Evolutionary conservation across 805 yeast genomes (phyloP), one percentile per base, ranked within the genome.

Genomic region (Komagataella kurtzmanii): DNA sequence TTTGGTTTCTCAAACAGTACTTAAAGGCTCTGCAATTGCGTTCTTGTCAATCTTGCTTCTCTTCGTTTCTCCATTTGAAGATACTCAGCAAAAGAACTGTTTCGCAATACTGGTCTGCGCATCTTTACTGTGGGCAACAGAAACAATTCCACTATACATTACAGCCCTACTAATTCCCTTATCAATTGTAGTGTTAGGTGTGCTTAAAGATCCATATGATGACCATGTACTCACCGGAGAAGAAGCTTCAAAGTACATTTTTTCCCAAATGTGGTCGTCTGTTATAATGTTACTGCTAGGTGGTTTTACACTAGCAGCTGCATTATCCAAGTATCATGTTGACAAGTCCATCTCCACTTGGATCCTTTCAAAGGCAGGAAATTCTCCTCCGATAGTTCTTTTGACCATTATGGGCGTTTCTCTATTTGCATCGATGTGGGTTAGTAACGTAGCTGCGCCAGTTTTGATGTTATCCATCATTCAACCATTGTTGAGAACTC

Each of bases 361-460:
- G 66, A 82, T 91, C 54, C 71, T 93, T 52, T 79, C 89, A 2
- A 75, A 78, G 49, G 95, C 96, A 2, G 97, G 97, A 8, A 85
- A 91, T 3, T 80, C 83, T 56, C 98, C 98, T 8, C 75, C 83
- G 40, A 74, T 78, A 45, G 83, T 91, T 19, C 69, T 90, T 43
- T 67, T 90, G 46, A 79, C 91, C 3, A 82, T 88, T 54, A 88
- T 93, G 97, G 69, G 76, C 48, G 91, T 91, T 36, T 87, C 97
- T 0, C 71, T 90, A 45, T 80, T 91, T 60, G 81, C 87, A 45
- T 81, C 96, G 4, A 89, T 91, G 88, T 90, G 96, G 95, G 93
- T 91, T 45, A 85, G 95, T 23, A 91, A 91, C 64, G 98, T 91
- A 46, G 99, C 99, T 1, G 93, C 98, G 0, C 99, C 99, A 0